Evolutionary conservation across 192 early-diverging fungal genomes (phyloP).

Genomic region (Linnemannia elongata): DNA sequence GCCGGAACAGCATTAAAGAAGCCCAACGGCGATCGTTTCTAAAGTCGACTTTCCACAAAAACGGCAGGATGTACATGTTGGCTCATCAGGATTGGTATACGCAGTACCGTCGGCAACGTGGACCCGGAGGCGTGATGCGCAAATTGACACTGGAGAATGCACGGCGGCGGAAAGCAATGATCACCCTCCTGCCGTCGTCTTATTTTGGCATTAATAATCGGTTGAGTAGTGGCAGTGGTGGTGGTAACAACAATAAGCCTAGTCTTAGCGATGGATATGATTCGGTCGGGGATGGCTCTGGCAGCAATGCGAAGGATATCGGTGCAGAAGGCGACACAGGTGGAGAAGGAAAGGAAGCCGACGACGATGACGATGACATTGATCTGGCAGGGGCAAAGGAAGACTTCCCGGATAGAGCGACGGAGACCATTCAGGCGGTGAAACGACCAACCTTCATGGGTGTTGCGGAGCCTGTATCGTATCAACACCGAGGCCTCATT

Average conservation of each 20-base stretch:
- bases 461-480: neutral
- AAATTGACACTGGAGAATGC: constrained; percentile 19
- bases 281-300: neutral
- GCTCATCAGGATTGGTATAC: constrained; percentile 28
- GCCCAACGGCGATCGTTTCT: neutral
- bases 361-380: neutral
- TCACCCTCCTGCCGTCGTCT: neutral
- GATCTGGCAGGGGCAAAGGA: neutral
- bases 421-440: constrained; percentile 2
- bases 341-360: neutral
- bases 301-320: neutral
- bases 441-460: neutral
- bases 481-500: constrained; percentile 21
- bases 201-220: neutral
- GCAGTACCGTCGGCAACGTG: constrained; percentile 22
- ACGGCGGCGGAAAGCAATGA: constrained; percentile 13
- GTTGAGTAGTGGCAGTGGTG: neutral
- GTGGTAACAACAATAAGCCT: too few species aligned
- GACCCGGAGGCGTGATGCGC: constrained; percentile 9
- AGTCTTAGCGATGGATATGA: neutral
- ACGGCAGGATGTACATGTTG: constrained; percentile 26
- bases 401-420: neutral
- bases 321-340: neutral
- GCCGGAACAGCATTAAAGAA: neutral
- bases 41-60: neutral